Conservation (phyloP, 306 rosid species). For the Begonia peltatifolia region DNA sequence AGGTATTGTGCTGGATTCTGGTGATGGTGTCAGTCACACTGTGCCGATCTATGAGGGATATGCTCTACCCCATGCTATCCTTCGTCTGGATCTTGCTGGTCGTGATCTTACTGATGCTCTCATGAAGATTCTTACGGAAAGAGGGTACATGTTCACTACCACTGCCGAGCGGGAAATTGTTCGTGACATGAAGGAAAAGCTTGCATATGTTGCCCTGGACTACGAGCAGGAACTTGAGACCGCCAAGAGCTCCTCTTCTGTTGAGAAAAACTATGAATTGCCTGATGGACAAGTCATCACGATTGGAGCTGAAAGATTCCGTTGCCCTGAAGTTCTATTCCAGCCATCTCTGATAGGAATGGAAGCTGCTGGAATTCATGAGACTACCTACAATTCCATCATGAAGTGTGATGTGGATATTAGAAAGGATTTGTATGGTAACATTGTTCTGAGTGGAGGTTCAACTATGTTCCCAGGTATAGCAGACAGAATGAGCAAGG, state of each 20-base stretch:
- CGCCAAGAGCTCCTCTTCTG: conserved; percentile 86
- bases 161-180: conserved; percentile 99
- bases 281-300: conserved; percentile 93
- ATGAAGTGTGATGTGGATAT: conserved; percentile 99
- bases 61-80: conserved; percentile 94
- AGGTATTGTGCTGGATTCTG: conserved; percentile 93
- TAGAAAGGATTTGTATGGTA: conserved; percentile 84
- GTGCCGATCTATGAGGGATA: conserved; percentile 97
- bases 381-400: conserved; percentile 93
- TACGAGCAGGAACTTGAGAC: conserved; percentile 94
- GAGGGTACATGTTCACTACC: conserved; percentile 98
- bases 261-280: conserved; percentile 92
- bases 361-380: conserved; percentile 99
- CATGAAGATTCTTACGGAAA: conserved; percentile 96
- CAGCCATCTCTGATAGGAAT: conserved; percentile 97
- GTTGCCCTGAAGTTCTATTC: conserved; percentile 95
- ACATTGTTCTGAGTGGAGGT: conserved; percentile 96
- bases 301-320: conserved; percentile 94
- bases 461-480: conserved; percentile 98
- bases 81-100: conserved; percentile 95
- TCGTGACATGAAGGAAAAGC: conserved; percentile 98
- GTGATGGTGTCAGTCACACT: conserved; percentile 98
- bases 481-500: conserved; percentile 98
- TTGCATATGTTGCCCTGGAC: conserved; percentile 90
- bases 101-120: conserved; percentile 88